These are phyloP conservation scores for Didymella sp. DNA, from an alignment of 2,329 filamentous ascomycete genomes.

Conservation along the genomic window DNA sequence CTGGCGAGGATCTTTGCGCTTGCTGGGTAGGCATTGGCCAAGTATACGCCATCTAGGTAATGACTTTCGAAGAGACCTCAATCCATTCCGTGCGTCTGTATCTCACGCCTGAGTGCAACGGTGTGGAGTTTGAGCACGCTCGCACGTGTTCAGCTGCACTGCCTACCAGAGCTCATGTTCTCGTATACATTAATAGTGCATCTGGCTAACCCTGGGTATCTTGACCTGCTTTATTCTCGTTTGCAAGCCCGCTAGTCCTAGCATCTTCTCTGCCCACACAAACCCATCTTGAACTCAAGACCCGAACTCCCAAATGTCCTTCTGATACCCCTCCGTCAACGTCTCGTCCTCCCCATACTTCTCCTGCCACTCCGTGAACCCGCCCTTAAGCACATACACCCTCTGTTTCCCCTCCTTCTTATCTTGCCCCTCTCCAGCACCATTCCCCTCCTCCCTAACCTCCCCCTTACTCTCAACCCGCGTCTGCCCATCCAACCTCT, in stretches of 20 bases:
- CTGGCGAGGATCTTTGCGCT: slow-evolving; percentile 28
- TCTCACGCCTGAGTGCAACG: too few species aligned
- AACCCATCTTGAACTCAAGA: too few species aligned
- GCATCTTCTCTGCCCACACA: too few species aligned
- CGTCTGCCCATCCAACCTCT: slow-evolving; percentile 53
- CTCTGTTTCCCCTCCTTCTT: slow-evolving; percentile 61
- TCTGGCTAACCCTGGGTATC: too few species aligned
- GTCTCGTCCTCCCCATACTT: slow-evolving; percentile 76
- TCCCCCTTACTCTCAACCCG: slow-evolving; percentile 18
- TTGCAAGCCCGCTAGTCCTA: too few species aligned
- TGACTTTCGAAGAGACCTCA: neutral
- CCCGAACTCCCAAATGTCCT: slow-evolving; percentile 77
- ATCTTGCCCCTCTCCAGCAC: slow-evolving; percentile 13
- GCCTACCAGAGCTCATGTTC: too few species aligned
- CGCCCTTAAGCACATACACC: slow-evolving; percentile 81
- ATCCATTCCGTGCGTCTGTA: too few species aligned
- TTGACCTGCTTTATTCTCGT: too few species aligned
- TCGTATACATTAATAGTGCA: too few species aligned
- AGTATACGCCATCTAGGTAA: neutral
- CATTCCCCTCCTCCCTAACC: slow-evolving; percentile 25
- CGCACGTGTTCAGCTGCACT: too few species aligned
- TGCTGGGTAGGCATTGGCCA: neutral
- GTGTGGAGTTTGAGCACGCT: too few species aligned
- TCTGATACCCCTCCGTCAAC: slow-evolving; percentile 83
- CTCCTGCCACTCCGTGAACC: slow-evolving; percentile 91